A percentile compares a stretch with the other conserved stretches of the same genome.
These are phyloP conservation scores for Suillus lakei DNA, from an alignment of 768 basidiomycete species.

Conservation along the genomic window DNA sequence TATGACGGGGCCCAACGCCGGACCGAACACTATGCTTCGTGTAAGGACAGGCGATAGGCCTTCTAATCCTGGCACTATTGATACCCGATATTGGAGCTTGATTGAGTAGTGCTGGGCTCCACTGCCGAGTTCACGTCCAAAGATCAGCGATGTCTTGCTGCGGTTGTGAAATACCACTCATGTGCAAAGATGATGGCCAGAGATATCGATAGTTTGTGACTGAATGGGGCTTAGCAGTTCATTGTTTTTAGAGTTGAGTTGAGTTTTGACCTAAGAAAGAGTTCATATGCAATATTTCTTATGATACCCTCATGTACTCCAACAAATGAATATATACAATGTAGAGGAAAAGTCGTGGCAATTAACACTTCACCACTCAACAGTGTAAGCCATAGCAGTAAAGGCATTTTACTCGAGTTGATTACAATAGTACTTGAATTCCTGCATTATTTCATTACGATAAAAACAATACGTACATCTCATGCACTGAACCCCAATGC, in stretches of 20 bases:
- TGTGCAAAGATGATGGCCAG: background rate
- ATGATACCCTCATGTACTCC: background rate
- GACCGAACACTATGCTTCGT: accelerated
- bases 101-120: background rate
- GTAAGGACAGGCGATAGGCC: background rate
- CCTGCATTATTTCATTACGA: background rate
- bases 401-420: background rate
- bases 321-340: background rate
- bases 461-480: background rate
- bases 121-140: background rate
- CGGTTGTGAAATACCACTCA: slow-evolving; percentile 10
- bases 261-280: background rate
- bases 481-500: background rate
- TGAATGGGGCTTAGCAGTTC: background rate
- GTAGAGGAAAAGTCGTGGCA: background rate
- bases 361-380: background rate
- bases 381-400: background rate
- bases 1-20: background rate
- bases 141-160: background rate
- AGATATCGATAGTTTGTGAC: background rate
- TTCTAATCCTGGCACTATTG: background rate
- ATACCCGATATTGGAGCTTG: background rate
- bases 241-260: background rate
- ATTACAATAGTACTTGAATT: background rate
- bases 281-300: background rate